Evolutionary conservation across 306 rosid genomes (phyloP).

Genomic region (Luffa aegyptiaca): DNA sequence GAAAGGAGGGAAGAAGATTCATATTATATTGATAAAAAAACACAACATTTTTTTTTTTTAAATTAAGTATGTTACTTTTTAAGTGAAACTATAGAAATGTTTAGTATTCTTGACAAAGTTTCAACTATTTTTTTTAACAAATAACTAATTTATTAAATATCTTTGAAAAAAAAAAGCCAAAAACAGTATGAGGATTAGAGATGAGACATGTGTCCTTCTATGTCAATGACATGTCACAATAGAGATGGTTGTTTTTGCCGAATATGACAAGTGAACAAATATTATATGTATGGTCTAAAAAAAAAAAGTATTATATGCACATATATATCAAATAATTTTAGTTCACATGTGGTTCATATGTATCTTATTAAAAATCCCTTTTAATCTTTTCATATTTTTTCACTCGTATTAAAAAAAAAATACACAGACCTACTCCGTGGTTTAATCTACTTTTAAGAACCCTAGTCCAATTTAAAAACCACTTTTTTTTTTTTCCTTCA

Average conservation of each 20-base stretch:
- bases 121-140: too few relatives aligned
- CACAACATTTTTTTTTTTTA: too few relatives aligned
- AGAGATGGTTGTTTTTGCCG: not conserved
- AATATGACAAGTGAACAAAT: not conserved
- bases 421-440: too few relatives aligned
- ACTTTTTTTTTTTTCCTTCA: too few relatives aligned
- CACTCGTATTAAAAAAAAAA: not conserved
- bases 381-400: not conserved
- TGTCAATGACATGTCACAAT: not conserved
- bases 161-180: not conserved
- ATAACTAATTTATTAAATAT: not conserved
- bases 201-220: not conserved
- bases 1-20: too few relatives aligned
- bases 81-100: too few relatives aligned
- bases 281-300: not conserved
- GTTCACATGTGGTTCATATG: not conserved
- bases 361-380: not conserved
- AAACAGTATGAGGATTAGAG: not conserved
- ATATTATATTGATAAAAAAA: too few relatives aligned
- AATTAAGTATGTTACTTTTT: too few relatives aligned
- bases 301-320: too few relatives aligned
- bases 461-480: too few relatives aligned
- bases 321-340: not conserved
- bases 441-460: too few relatives aligned
- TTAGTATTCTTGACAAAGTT: too few relatives aligned